Evolutionary conservation across 1,139 yeast genomes (phyloP).

Genomic region (Pichia sp.): DNA sequence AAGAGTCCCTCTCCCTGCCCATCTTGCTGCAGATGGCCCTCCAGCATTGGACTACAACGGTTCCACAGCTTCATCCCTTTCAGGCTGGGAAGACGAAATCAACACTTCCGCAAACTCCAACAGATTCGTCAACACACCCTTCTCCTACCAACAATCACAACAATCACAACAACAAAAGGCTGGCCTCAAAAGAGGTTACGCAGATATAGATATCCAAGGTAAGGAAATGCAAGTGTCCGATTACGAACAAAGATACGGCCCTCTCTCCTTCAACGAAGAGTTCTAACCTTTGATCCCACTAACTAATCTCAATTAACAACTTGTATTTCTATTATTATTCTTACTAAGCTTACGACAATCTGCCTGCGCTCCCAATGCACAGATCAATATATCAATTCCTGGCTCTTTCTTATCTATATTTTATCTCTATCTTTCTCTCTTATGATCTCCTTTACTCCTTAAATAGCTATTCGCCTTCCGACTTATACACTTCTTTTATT

Average conservation of each 20-base stretch:
- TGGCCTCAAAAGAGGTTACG: slow-evolving; percentile 15
- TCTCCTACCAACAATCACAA: too few species aligned
- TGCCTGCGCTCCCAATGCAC: too few species aligned
- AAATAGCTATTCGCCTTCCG: too few species aligned
- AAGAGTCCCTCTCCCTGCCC: slow-evolving; percentile 55
- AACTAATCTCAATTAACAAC: too few species aligned
- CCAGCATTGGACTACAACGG: slow-evolving; percentile 29
- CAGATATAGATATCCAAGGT: slow-evolving; percentile 11
- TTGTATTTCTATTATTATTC: too few species aligned
- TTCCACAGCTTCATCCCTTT: slow-evolving; percentile 32
- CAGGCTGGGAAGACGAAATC: slow-evolving; percentile 32
- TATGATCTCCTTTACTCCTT: too few species aligned
- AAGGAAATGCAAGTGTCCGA: slow-evolving; percentile 21
- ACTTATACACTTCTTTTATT: too few species aligned
- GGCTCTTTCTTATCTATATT: too few species aligned
- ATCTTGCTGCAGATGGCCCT: slow-evolving; percentile 21
- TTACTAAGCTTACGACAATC: too few species aligned
- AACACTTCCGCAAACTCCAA: slow-evolving; percentile 1
- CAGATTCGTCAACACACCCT: neutral
- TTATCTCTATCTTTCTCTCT: too few species aligned
- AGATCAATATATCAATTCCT: too few species aligned
- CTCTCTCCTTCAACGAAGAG: slow-evolving; percentile 45
- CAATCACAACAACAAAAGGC: too few species aligned
- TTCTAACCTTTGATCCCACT: slow-evolving; percentile 35
- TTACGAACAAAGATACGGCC: slow-evolving; percentile 39